Evolutionary conservation across 768 basidiomycete genomes (phyloP).

Genomic region (Brasilioporus rufonigricans): DNA sequence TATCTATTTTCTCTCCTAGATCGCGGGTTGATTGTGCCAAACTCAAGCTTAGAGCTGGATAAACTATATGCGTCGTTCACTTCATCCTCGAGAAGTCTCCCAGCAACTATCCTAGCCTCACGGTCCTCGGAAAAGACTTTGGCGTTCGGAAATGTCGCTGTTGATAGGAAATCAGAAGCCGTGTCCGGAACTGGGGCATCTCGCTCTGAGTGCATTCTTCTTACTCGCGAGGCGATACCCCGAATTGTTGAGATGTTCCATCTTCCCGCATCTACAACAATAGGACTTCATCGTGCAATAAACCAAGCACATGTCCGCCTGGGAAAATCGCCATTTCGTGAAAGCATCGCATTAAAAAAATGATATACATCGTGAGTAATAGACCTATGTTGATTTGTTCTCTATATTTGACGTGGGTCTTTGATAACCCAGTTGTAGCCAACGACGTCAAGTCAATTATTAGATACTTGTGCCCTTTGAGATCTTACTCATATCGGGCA

Average conservation of each 20-base stretch:
- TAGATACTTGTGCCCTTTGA: not conserved
- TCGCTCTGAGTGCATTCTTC: conserved; percentile 36
- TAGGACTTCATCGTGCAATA: conserved; percentile 61
- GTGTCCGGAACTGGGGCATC: conserved; percentile 1
- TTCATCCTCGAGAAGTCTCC: conserved; percentile 14
- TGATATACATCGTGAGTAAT: conserved; percentile 8
- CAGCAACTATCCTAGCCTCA: conserved; percentile 7
- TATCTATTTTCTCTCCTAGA: conserved; percentile 63
- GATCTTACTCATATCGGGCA: not conserved
- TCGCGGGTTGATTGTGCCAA: conserved; percentile 52
- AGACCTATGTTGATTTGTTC: conserved; percentile 5
- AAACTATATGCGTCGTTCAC: conserved; percentile 44
- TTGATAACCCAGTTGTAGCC: not conserved
- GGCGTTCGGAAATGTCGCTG: not conserved
- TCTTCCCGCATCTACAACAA: conserved; percentile 42
- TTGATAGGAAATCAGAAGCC: conserved; percentile 1
- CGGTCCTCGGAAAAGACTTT: conserved; percentile 9
- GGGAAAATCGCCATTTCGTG: conserved; percentile 6
- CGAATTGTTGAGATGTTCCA: conserved; percentile 45
- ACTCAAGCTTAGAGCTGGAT: conserved; percentile 55
- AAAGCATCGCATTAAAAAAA: not conserved
- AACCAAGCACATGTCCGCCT: conserved; percentile 49
- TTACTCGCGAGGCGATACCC: conserved; percentile 55
- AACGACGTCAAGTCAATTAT: conserved; percentile 1
- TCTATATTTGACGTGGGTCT: conserved; percentile 5